A percentile compares a stretch with the other conserved stretches of the same genome.
Evolutionary conservation across 208 protist species (phyloP).

Genomic region (Vickermania spadyakhi): DNA sequence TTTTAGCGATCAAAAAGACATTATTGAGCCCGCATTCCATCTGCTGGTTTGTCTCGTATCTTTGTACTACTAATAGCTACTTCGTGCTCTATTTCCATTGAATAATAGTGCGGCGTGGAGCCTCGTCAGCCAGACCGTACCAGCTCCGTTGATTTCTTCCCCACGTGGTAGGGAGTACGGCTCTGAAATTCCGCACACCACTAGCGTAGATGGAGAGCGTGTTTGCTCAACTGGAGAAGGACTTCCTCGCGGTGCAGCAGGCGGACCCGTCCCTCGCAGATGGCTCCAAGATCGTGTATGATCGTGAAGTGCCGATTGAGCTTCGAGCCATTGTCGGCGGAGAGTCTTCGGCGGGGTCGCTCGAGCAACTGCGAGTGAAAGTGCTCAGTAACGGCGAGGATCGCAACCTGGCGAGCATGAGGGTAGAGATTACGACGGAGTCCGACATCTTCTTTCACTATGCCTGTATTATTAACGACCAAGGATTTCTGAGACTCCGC

Average conservation of each 20-base stretch:
- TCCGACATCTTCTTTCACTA: conserved; percentile 93
- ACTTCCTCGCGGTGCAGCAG: conserved; percentile 88
- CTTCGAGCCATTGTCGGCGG: conserved; percentile 59
- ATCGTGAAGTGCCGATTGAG: conserved; percentile 89
- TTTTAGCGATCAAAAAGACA: no score
- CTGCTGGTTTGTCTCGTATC: no score
- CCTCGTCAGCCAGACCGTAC: no score
- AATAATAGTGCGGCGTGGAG: no score
- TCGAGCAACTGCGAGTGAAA: conserved; percentile 89
- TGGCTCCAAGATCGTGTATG: conserved; percentile 83
- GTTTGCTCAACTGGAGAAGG: conserved; percentile 80
- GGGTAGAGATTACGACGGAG: conserved; percentile 87
- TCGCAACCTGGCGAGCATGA: conserved; percentile 46
- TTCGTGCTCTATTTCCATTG: no score
- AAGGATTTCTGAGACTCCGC: conserved; percentile 65
- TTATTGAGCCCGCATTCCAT: no score
- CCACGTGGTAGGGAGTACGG: no score
- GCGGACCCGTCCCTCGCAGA: conserved; percentile 86
- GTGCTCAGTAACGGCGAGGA: conserved; percentile 86
- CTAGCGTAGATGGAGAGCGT: conserved; percentile 67
- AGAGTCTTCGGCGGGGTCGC: conserved; percentile 65
- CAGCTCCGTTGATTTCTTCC: no score
- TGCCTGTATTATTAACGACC: conserved; percentile 84
- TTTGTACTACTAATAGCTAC: no score
- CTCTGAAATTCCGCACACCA: no score